Conservation (phyloP, 495 filamentous ascomycete genomes). For the Penicillium chermesinum region DNA sequence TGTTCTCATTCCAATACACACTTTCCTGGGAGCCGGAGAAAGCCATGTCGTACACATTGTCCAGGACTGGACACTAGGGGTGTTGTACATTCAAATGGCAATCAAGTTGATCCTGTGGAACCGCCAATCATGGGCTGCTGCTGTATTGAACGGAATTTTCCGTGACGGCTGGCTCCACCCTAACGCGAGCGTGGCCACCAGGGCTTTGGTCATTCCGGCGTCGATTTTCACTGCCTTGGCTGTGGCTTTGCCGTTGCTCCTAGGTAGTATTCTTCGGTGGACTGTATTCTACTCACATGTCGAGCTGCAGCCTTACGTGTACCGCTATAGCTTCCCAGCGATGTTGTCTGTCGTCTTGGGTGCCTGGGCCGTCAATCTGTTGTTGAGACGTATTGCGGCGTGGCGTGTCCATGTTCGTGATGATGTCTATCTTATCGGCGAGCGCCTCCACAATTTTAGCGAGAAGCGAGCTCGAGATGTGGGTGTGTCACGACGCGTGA, state of each 20-base stretch:
- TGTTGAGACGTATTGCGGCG: slow-evolving; percentile 51
- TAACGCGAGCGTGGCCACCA: slow-evolving; percentile 69
- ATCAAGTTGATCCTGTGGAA: slow-evolving; percentile 63
- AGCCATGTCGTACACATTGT: slow-evolving; percentile 79
- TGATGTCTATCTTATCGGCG: slow-evolving; percentile 93
- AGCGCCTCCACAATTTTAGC: slow-evolving; percentile 88
- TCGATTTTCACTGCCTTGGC: slow-evolving; percentile 52
- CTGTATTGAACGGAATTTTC: slow-evolving; percentile 68
- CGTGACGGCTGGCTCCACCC: slow-evolving; percentile 78
- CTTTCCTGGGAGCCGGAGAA: slow-evolving; percentile 54
- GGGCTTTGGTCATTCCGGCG: slow-evolving; percentile 74
- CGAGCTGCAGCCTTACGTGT: slow-evolving; percentile 51
- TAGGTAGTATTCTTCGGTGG: slow-evolving; percentile 43
- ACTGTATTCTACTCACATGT: slow-evolving; percentile 37
- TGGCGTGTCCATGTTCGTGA: slow-evolving; percentile 85
- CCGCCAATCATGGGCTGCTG: slow-evolving; percentile 61
- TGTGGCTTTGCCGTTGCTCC: slow-evolving; percentile 51
- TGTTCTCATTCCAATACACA: slow-evolving; percentile 81
- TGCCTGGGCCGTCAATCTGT: slow-evolving; percentile 35
- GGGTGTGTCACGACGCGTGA: slow-evolving; percentile 36
- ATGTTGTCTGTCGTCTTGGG: slow-evolving; percentile 46
- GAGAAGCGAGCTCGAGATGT: slow-evolving; percentile 48
- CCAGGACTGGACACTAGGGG: slow-evolving; percentile 89
- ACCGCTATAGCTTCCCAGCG: slow-evolving; percentile 69
- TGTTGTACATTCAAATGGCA: slow-evolving; percentile 87